Evolutionary conservation across 2,329 filamentous ascomycete species (phyloP), one percentile per base, ranked within the genome.

Genomic region (Didymella sp.): DNA sequence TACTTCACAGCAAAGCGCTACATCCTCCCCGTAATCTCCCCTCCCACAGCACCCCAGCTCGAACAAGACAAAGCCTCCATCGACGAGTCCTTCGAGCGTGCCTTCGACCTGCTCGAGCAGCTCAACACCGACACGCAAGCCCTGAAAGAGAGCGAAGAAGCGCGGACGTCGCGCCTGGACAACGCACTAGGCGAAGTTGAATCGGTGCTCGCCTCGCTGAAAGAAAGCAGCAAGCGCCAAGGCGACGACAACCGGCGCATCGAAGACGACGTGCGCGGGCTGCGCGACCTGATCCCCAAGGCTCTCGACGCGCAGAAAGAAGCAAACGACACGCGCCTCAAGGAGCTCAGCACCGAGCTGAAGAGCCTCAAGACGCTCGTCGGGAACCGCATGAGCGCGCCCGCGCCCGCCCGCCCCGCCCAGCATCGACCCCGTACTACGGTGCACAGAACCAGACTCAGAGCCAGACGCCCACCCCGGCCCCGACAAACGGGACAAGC

Each of bases 61-160:
- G 92, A 97, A 72, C 89, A 96, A 74, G 95, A 99, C 76, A 99
- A 99, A 78, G 87, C 91, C 60, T 86, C 87, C 35, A 93, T 99
- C 56, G 93, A 98, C 74, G 92, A 93, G 62, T 90, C 94, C 57
- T 99, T 99, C 76, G 90, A 95, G 67, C 91, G 90, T 69, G 92
- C 94, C 2, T 99, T 99, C 74, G 83, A 89, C 17, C 84, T 98
- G 13, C 88, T 99, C 11, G 95, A 99, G 58, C 95, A 98, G 73
- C 85, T 99, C 1, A 87, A 91, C 33, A 90, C 91, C 67, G 96
- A 99, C 75, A 99, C 95, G 0, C 87, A 92, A 50, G 85, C 87
- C 8, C 85, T 99, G 58, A 99, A 99, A 79, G 84, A 86, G 4
- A 89, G 93, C 0, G 95, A 99, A 80, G 84, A 92, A 73, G 84